phyloP scores from a whole-genome alignment of 129 eudicot genomes.

The Apium graveolens region DNA sequence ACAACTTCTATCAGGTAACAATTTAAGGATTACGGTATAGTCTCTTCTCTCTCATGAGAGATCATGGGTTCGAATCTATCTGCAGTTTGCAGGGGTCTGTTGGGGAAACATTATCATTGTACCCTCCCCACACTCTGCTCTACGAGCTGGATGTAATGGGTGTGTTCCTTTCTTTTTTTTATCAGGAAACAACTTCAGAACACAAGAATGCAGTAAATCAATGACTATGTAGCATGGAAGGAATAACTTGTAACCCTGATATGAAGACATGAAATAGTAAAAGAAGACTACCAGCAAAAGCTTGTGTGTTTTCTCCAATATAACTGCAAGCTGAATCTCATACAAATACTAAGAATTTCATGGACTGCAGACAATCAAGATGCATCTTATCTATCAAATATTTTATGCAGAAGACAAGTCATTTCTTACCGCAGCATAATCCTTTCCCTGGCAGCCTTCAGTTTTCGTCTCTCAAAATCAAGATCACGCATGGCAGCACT shows the following conservation, averaged over 20 bases:
- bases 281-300: neutral
- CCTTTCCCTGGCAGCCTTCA: constrained; percentile 87
- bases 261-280: neutral
- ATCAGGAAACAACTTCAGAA: neutral
- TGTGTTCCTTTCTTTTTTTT: neutral
- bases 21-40: neutral
- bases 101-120: neutral
- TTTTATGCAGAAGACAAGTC: neutral
- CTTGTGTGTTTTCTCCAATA: neutral
- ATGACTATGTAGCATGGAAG: neutral
- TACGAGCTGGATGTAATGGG: neutral
- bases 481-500: constrained; percentile 89
- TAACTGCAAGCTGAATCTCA: neutral
- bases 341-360: neutral
- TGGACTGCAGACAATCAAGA: neutral
- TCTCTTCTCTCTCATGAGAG: neutral
- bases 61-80: neutral
- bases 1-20: neutral
- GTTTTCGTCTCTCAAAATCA: constrained; percentile 70
- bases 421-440: constrained; percentile 86
- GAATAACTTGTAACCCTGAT: neutral
- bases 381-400: neutral
- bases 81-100: neutral
- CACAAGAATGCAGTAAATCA: neutral
- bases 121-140: neutral